These are phyloP conservation scores for Cladosporium oxysporum DNA, from an alignment of 2,329 filamentous ascomycete genomes.

Conservation along the genomic window DNA sequence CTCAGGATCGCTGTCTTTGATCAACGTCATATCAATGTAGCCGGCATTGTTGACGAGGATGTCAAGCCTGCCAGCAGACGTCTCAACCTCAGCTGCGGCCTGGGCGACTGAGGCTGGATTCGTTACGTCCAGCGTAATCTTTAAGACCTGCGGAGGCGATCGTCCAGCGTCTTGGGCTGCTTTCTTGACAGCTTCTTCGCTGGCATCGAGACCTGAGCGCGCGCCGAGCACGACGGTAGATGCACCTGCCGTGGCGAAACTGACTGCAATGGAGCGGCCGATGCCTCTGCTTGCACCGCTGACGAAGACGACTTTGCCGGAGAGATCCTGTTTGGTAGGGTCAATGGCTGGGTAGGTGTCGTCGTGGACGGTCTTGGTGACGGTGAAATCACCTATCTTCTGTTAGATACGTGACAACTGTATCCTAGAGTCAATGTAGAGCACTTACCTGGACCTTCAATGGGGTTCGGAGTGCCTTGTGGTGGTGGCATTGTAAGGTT, in stretches of 20 bases:
- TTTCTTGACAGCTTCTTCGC: slow-evolving; percentile 38
- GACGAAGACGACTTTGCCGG: slow-evolving; percentile 52
- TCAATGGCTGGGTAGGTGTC: slow-evolving; percentile 36
- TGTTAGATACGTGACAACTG: neutral
- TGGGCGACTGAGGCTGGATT: slow-evolving; percentile 38
- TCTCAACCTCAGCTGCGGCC: slow-evolving; percentile 38
- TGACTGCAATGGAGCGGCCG: slow-evolving; percentile 55
- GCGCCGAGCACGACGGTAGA: slow-evolving; percentile 56
- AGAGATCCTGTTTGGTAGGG: slow-evolving; percentile 40
- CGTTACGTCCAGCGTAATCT: slow-evolving; percentile 47
- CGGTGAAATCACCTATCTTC: slow-evolving; percentile 18
- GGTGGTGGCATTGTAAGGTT: slow-evolving; percentile 23
- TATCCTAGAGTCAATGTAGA: neutral
- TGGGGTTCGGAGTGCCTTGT: slow-evolving; percentile 24
- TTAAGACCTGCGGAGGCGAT: slow-evolving; percentile 43
- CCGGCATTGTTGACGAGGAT: slow-evolving; percentile 54
- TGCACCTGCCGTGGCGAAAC: slow-evolving; percentile 57
- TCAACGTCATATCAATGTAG: slow-evolving; percentile 29
- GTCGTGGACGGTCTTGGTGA: slow-evolving; percentile 21
- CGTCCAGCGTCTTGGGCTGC: slow-evolving; percentile 41
- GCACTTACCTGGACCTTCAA: slow-evolving; percentile 25
- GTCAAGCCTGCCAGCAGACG: slow-evolving; percentile 37
- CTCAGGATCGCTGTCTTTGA: slow-evolving; percentile 53
- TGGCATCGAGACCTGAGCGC: slow-evolving; percentile 47
- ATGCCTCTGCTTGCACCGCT: slow-evolving; percentile 45